These are phyloP conservation scores for Cladosporium sp. DNA, from an alignment of 2,329 filamentous ascomycete genomes.

Conservation along the genomic window DNA sequence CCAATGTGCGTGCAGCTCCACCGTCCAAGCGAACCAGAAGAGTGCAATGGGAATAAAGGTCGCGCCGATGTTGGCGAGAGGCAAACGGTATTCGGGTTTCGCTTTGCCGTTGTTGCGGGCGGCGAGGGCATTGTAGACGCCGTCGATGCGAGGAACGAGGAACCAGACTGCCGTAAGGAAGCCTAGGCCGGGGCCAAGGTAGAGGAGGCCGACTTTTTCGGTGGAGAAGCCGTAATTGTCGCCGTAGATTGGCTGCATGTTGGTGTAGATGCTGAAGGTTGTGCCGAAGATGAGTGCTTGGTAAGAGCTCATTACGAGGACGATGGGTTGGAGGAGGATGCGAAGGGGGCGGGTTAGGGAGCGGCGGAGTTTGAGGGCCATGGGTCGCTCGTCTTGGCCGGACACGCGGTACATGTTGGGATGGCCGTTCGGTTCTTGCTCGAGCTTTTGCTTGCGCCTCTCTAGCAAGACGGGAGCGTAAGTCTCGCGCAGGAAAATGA, in stretches of 20 bases:
- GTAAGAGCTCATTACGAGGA: constrained; percentile 43
- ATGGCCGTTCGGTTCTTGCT: constrained; percentile 30
- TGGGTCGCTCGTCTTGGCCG: constrained; percentile 39
- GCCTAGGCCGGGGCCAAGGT: constrained; percentile 42
- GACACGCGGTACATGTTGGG: constrained; percentile 40
- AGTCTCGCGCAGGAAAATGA: constrained; percentile 42
- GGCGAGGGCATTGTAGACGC: constrained; percentile 43
- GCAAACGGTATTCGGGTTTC: constrained; percentile 42
- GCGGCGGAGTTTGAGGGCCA: constrained; percentile 33
- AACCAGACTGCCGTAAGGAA: constrained; percentile 44
- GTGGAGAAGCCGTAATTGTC: constrained; percentile 43
- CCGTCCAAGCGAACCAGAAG: constrained; percentile 44
- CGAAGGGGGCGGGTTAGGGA: constrained; percentile 39
- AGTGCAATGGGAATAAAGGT: constrained; percentile 41
- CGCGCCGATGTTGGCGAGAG: constrained; percentile 43
- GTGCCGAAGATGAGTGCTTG: constrained; percentile 47
- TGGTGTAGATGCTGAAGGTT: constrained; percentile 46
- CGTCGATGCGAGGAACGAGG: constrained; percentile 45
- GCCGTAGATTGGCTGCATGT: constrained; percentile 45
- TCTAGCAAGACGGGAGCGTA: constrained; percentile 41
- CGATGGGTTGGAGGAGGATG: constrained; percentile 44
- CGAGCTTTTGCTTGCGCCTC: constrained; percentile 32
- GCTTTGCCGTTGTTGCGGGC: constrained; percentile 37
- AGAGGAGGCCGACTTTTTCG: constrained; percentile 43
- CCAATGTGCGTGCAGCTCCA: constrained; percentile 40